A percentile compares a stretch with the other conserved stretches of the same genome.
These are phyloP conservation scores for Grosmannia penicillata DNA, from an alignment of 2,329 filamentous ascomycete genomes.

Conservation along the genomic window DNA sequence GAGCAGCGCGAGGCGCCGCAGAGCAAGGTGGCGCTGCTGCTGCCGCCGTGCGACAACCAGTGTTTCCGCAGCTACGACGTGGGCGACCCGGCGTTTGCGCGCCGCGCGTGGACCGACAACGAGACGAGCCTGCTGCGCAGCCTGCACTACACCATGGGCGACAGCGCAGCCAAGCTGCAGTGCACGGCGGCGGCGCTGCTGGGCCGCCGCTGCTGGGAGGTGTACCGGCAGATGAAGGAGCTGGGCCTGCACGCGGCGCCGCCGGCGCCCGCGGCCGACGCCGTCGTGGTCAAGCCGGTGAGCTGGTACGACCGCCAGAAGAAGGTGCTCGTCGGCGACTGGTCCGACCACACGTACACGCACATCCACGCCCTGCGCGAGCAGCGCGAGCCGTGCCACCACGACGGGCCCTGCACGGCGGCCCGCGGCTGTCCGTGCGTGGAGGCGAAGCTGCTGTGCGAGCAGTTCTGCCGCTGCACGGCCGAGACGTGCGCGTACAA, in stretches of 20 bases:
- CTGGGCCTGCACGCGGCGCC: constrained; percentile 20
- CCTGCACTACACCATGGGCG: constrained; percentile 27
- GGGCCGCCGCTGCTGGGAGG: constrained; percentile 36
- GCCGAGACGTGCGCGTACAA: constrained; percentile 44
- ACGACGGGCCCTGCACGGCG: constrained; percentile 50
- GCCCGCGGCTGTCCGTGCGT: constrained; percentile 47
- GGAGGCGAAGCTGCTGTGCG: constrained; percentile 47
- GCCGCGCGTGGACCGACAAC: constrained; percentile 30
- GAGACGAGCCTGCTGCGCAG: constrained; percentile 33
- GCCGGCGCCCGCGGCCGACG: constrained; percentile 10
- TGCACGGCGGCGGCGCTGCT: constrained; percentile 36
- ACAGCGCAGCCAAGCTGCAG: constrained; percentile 27
- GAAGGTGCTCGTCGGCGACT: constrained; percentile 38
- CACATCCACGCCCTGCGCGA: constrained; percentile 41
- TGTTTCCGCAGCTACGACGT: constrained; percentile 26
- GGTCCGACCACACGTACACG: constrained; percentile 38
- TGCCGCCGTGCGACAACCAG: constrained; percentile 21
- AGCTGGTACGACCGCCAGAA: constrained; percentile 42
- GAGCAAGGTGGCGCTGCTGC: background rate
- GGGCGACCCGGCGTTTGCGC: constrained; percentile 17
- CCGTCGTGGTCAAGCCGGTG: constrained; percentile 26
- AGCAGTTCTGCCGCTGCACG: constrained; percentile 55
- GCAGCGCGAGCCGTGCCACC: constrained; percentile 50
- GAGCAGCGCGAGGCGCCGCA: background rate
- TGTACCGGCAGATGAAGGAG: constrained; percentile 27